Conservation (phyloP, 352 stramenopile species). For the Globisporangium nunn region DNA sequence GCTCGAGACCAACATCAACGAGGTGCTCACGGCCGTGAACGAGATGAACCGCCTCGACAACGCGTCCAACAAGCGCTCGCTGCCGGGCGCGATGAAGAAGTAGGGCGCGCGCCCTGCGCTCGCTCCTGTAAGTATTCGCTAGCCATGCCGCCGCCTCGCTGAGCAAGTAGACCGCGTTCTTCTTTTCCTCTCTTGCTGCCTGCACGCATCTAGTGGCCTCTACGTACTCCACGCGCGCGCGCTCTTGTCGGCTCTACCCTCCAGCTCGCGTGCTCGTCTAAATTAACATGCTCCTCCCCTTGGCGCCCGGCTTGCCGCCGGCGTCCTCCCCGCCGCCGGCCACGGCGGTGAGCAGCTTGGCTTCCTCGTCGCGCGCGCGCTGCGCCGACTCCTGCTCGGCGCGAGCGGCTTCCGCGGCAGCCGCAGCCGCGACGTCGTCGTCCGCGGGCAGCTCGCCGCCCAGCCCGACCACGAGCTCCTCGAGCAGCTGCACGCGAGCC, state of each 20-base stretch:
- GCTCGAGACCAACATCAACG: constrained; percentile 98
- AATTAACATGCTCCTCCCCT: constrained; percentile 57
- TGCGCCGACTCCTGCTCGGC: constrained; percentile 33
- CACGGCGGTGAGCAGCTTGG: constrained; percentile 24
- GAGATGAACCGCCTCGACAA: constrained; percentile 95
- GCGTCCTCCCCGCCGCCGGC: constrained; percentile 17
- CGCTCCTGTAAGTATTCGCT: constrained; percentile 4
- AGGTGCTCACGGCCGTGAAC: constrained; percentile 95
- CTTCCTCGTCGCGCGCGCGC: constrained; percentile 39
- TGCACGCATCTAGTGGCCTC: neutral
- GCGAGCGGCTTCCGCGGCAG: constrained; percentile 16
- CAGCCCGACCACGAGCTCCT: constrained; percentile 57
- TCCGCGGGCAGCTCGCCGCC: constrained; percentile 52
- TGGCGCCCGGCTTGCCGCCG: constrained; percentile 8
- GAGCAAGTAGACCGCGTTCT: neutral
- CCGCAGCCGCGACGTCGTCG: constrained; percentile 27
- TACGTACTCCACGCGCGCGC: too few species aligned
- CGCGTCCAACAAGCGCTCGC: constrained; percentile 67
- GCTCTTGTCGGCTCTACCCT: neutral
- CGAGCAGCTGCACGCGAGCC: constrained; percentile 43
- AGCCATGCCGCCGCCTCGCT: neutral
- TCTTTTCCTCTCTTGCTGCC: neutral
- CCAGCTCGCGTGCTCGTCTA: constrained; percentile 18
- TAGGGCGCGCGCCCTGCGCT: constrained; percentile 10
- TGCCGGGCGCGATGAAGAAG: constrained; percentile 70